A percentile compares a stretch with the other conserved stretches of the same genome.
Conservation (phyloP, 108 stramenopile genomes). For the Skeletonema potamos region DNA sequence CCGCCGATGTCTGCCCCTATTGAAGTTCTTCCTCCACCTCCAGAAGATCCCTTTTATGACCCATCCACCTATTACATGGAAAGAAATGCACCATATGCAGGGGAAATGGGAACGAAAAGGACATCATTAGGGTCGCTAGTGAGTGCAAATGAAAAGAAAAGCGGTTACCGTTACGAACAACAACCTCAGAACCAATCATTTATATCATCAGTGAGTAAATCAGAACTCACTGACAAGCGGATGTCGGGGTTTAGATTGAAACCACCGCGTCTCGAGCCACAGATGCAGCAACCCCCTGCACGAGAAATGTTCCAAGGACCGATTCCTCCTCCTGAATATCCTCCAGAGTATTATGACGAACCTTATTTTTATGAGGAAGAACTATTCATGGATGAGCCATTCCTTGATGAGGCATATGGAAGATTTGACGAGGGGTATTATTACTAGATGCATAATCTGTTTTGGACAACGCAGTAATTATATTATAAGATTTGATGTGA, state of each 20-base stretch:
- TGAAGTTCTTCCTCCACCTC: background rate
- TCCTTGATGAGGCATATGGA: background rate
- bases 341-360: slow-evolving; percentile 2
- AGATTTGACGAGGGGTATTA: background rate
- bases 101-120: background rate
- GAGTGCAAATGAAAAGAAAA: background rate
- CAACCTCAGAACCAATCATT: slow-evolving; percentile 25
- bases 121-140: background rate
- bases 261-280: background rate
- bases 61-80: background rate
- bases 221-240: background rate
- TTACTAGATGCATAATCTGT: slow-evolving; percentile 1
- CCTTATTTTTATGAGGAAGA: slow-evolving; percentile 1
- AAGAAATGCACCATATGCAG: background rate
- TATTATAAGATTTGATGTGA: background rate
- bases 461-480: background rate
- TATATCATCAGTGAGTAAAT: slow-evolving; percentile 23
- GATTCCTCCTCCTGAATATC: background rate
- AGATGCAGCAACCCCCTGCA: background rate
- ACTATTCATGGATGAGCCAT: background rate
- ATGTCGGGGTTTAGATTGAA: background rate
- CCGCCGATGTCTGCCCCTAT: background rate
- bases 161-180: slow-evolving; percentile 4
- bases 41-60: background rate
- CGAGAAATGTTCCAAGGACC: background rate